Base-by-base conservation (phyloP, 768 basidiomycete species). In the Pleurotus sapidus region DNA sequence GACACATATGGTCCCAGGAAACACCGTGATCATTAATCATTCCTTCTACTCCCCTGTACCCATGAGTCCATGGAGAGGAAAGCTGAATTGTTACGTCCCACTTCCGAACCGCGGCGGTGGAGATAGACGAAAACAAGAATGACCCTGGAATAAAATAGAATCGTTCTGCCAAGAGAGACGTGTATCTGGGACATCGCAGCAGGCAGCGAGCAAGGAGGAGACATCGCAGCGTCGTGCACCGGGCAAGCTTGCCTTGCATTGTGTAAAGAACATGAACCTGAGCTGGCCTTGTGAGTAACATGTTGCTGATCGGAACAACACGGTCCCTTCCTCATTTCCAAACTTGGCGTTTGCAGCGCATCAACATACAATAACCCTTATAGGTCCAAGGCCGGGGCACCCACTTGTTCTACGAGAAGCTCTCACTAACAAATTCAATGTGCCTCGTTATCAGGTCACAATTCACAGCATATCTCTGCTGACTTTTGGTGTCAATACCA, bases 81-180 rank as follows among this genome's bases (percentile, higher is more conserved):
- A 48, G 57, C 53, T 46, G 60, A 45, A 56, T 48, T 60, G 51
- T 67, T 67, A 66, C 62, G 58, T 63, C 61, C 61, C 63, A 60
- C 57, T 66, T 53, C 70, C 68, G 68, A 67, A 65, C 72, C 74
- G 70, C 73, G 72, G 72, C 65, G 72, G 72, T 72, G 72, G 71
- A 64, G 60, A 62, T 64, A 60, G 49, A 47, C 42, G 39, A 37
- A 17, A 18, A 37, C n/a, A 45, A 37, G 40, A 17, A 53, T 40
- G 51, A 53, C 51, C 51, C 51, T 53, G 34, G 51, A 53, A 12
- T 11, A 50, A 48, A 23, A 34, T 12, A n/a, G 15, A 25, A 50
- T 34, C n/a, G 12, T 23, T 18, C n/a, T 39, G 55, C 43, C 55
- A 46, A 56, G 55, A 38, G 9, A 37, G 15, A 39, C 18, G 23